Evolutionary conservation across 257 asterid species (phyloP).

Genomic region (Fraxinus anomala): DNA sequence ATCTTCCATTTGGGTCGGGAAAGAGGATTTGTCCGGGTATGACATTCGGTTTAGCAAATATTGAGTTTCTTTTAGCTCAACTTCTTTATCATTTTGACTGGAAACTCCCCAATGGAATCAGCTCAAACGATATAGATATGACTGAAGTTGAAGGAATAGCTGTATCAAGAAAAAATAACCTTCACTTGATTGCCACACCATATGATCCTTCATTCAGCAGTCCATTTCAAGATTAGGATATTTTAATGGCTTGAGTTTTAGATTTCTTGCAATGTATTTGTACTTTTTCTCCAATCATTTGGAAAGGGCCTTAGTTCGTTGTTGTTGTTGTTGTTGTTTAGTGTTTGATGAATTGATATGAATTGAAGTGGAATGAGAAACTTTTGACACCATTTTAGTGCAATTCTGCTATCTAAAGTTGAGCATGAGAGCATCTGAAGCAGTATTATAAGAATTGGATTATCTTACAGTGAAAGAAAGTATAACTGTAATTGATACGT

Average conservation of each 20-base stretch:
- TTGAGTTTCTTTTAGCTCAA: conserved; percentile 32
- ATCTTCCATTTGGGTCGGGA: conserved; percentile 44
- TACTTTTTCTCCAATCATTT: background rate
- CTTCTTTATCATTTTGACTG: conserved; percentile 24
- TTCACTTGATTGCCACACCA: conserved; percentile 30
- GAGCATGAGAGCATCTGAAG: background rate
- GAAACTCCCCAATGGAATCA: background rate
- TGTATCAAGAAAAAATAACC: conserved; percentile 21
- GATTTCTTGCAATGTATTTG: background rate
- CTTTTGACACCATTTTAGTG: background rate
- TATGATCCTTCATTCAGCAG: background rate
- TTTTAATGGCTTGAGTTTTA: background rate
- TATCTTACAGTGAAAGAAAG: no score
- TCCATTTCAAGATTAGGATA: background rate
- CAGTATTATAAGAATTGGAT: background rate
- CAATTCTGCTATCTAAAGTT: conserved; percentile 6
- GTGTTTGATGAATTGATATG: background rate
- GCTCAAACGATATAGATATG: background rate
- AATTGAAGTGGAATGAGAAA: background rate
- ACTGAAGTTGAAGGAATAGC: background rate
- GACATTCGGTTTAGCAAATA: conserved; percentile 31
- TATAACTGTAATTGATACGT: no score
- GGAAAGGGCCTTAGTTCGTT: background rate
- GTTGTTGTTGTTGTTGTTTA: no score
- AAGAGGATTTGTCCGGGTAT: conserved; percentile 46